phyloP scores from a whole-genome alignment of 345 rosid genomes.

The Cardamine resedifolia region DNA sequence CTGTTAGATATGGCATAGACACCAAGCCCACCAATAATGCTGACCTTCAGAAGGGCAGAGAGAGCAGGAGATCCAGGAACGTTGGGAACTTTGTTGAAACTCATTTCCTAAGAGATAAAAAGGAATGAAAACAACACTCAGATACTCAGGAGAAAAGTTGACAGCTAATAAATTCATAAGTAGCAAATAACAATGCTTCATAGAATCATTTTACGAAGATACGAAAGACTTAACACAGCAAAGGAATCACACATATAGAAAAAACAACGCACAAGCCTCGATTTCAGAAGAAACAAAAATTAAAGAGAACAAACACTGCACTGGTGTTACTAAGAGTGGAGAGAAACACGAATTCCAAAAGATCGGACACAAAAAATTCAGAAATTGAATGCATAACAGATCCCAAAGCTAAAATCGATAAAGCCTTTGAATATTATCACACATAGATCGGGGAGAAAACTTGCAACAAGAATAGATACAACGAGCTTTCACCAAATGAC shows the following conservation, averaged over 20 bases:
- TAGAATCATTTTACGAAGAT: not conserved
- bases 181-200: too few species aligned
- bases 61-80: constrained; percentile 40
- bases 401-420: not conserved
- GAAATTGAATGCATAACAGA: constrained; percentile 4
- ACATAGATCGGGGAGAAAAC: constrained; percentile 1
- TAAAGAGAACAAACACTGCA: not conserved
- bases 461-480: not conserved
- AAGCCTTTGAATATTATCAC: not conserved
- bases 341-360: not conserved
- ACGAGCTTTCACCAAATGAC: constrained; percentile 1
- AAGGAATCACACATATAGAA: not conserved
- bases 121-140: not conserved
- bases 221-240: not conserved
- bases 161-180: too few species aligned
- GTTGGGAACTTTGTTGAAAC: constrained; percentile 43
- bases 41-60: constrained; percentile 39
- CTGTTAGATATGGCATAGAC: constrained; percentile 36
- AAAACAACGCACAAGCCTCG: not conserved
- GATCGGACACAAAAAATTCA: not conserved
- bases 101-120: constrained; percentile 24
- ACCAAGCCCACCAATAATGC: constrained; percentile 40
- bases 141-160: too few species aligned
- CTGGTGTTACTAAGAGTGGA: not conserved
- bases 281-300: not conserved